A percentile compares a stretch with the other conserved stretches of the same genome.
Conservation (phyloP, 2,329 filamentous ascomycete genomes). For the Trematosphaeria pertusa region DNA sequence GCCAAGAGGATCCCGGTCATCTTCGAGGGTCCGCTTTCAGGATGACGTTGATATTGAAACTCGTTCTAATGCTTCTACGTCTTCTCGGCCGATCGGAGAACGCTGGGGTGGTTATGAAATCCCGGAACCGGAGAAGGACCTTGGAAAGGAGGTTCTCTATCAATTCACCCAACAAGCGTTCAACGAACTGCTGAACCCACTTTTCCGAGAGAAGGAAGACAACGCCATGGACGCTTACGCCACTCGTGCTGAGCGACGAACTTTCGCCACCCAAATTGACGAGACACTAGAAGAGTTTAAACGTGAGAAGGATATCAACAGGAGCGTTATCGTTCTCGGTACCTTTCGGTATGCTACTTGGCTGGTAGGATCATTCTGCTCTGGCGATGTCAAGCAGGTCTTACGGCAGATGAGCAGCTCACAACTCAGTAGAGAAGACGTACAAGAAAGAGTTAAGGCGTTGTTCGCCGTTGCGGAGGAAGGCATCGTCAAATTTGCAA, state of each 20-base stretch:
- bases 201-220: slow-evolving; percentile 85
- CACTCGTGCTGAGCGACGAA: slow-evolving; percentile 38
- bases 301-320: slow-evolving; percentile 16
- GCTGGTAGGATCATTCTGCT: slow-evolving; percentile 30
- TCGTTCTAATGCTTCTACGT: slow-evolving; percentile 74
- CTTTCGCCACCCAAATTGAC: slow-evolving; percentile 29
- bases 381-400: slow-evolving; percentile 11
- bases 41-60: slow-evolving; percentile 75
- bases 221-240: slow-evolving; percentile 70
- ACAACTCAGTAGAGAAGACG: slow-evolving; percentile 10
- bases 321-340: slow-evolving; percentile 27
- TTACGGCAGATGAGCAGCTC: slow-evolving; percentile 13
- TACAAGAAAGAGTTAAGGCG: slow-evolving; percentile 11
- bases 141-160: slow-evolving; percentile 87
- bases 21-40: slow-evolving; percentile 79
- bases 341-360: slow-evolving; percentile 35
- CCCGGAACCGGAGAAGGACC: slow-evolving; percentile 79
- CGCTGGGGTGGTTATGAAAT: slow-evolving; percentile 81
- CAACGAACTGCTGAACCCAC: slow-evolving; percentile 86
- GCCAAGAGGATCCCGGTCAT: slow-evolving; percentile 68
- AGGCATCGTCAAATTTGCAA: slow-evolving; percentile 18
- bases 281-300: slow-evolving; percentile 24
- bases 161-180: slow-evolving; percentile 91
- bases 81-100: slow-evolving; percentile 71
- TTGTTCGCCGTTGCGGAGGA: slow-evolving; percentile 26